A percentile compares a stretch with the other conserved stretches of the same genome.
These are phyloP conservation scores for Drechmeria coniospora DNA, from an alignment of 2,329 filamentous ascomycete genomes.

Conservation along the genomic window DNA sequence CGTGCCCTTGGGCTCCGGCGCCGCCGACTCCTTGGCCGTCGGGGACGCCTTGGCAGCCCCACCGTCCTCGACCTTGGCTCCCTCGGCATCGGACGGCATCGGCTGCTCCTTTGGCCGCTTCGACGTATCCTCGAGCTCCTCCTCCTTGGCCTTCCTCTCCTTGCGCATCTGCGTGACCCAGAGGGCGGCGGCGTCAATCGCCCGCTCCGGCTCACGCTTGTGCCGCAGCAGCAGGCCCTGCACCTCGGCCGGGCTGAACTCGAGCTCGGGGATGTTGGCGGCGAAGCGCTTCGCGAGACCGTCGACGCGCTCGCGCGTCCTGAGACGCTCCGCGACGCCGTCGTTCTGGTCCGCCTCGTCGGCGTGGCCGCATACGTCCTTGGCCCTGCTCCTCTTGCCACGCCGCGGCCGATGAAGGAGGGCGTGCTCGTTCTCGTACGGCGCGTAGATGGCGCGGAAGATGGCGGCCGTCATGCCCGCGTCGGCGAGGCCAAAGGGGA, in stretches of 20 bases:
- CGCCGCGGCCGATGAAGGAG: constrained; percentile 1
- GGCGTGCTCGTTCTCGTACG: constrained; percentile 23
- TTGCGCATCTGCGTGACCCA: constrained; percentile 35
- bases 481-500: constrained; percentile 41
- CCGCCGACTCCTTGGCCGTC: too few relatives aligned
- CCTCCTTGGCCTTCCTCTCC: constrained; percentile 24
- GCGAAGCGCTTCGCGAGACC: constrained; percentile 33
- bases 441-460: constrained; percentile 43
- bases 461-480: constrained; percentile 34
- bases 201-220: constrained; percentile 35
- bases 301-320: constrained; percentile 25
- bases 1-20: too few relatives aligned
- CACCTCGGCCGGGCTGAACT: constrained; percentile 46
- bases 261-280: constrained; percentile 31
- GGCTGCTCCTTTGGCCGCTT: constrained; percentile 9
- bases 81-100: too few relatives aligned
- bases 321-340: constrained; percentile 14
- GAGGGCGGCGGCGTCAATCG: constrained; percentile 27
- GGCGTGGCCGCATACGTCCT: constrained; percentile 10
- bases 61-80: too few relatives aligned
- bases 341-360: constrained; percentile 15
- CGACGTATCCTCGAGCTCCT: constrained; percentile 11
- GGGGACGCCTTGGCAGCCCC: too few relatives aligned
- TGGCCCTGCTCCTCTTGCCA: constrained; percentile 6
- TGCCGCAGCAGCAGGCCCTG: constrained; percentile 42